Base-by-base conservation (phyloP, 495 filamentous ascomycete species). In the Podospora australis region DNA sequence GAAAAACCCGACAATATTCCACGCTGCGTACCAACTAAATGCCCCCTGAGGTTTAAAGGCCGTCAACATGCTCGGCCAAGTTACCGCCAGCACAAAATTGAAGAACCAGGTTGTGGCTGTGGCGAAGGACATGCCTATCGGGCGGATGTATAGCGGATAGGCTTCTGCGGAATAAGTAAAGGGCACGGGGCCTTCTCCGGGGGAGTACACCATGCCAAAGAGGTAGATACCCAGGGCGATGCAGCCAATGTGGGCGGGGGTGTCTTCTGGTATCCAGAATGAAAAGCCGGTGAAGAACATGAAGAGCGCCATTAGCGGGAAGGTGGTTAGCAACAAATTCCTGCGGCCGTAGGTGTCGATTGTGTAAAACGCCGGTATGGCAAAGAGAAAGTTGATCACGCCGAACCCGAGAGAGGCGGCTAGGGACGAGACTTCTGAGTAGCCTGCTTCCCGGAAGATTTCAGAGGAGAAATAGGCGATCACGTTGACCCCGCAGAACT, bases 111-210 rank as follows among this genome's bases (percentile, higher is more conserved):
- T 82, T 1, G 81, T 87, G 0, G 83, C 79, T 0, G 83, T 86
- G 0, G 81, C 83, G 2, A 80, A 65, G 0, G 72, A 72, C 83
- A 87, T 87, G 6, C 83, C 83, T 25, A 83, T 72, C 0, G 79
- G 73, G 2, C 86, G 79, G n/a, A 87, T 75, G 53, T 87, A 84
- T 1, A 90, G 64, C 2, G 87, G 87, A 59, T 84, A 87, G 1
- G 81, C 86, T 60, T 92, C 87, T 3, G 87, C 87, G 4, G 80
- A 84, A 59, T 94, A 92, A 1, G 86, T 88, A 58, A 90, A 90
- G 0, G 88, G 86, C 0, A 92, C 87, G 0, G 88, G 86, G 0
- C 88, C 86, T 58, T 86, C 83, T 14, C 88, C 88, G 1, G 87
- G 85, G 0, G 81, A 86, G 65, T 94, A 91, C 19, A 86, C 77